Conservation (phyloP, 2,329 filamentous ascomycete species). For the Pseudogymnoascus sp. region DNA sequence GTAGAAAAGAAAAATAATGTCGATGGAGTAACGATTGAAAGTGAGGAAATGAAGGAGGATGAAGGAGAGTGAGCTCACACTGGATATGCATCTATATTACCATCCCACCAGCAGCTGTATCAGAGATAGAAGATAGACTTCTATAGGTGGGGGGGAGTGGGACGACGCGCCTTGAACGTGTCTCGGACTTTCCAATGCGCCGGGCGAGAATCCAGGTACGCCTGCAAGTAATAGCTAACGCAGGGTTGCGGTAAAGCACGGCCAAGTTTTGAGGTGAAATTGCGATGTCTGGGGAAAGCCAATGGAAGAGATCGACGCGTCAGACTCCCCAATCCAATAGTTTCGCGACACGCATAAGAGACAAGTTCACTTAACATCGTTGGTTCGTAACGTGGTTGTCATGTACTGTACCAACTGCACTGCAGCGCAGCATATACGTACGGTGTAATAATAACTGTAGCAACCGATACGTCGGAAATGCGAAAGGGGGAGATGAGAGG, state of each 20-base stretch:
- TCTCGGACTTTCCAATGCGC: background rate
- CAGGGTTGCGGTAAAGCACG: constrained; percentile 1
- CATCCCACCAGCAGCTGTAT: background rate
- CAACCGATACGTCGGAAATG: background rate
- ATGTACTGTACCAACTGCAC: background rate
- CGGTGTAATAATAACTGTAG: background rate
- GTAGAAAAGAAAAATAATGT: background rate
- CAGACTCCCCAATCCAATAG: background rate
- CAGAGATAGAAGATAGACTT: background rate
- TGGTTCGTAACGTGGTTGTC: background rate
- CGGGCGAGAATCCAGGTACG: background rate
- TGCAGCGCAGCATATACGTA: background rate
- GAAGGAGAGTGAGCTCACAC: background rate
- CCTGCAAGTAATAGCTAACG: background rate
- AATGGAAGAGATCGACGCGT: constrained; percentile 3
- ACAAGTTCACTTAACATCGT: background rate
- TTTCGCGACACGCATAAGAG: constrained; percentile 5
- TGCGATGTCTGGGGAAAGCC: constrained; percentile 1
- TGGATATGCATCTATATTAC: constrained; percentile 6
- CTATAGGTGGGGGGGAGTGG: background rate
- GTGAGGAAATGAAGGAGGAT: background rate
- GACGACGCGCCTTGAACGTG: background rate
- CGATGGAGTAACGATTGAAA: background rate
- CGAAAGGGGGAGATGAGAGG: background rate
- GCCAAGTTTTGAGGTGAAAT: background rate